Conservation (phyloP, 768 basidiomycete species). For the Termitomyces sp. region DNA sequence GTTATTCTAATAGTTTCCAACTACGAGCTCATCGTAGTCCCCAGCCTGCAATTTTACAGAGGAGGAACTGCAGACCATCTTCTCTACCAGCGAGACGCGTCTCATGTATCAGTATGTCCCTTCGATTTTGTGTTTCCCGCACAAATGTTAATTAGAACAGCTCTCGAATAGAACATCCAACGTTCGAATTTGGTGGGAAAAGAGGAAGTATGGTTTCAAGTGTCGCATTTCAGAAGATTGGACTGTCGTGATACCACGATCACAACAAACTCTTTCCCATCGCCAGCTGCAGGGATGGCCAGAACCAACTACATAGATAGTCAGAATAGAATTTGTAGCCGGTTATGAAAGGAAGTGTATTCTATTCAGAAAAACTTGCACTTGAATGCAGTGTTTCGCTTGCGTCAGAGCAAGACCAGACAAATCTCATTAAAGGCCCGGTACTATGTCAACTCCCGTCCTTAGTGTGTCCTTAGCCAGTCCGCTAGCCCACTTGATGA, state of each 20-base stretch:
- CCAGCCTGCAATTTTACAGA: constrained; percentile 84
- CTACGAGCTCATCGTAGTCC: neutral
- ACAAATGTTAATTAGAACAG: constrained; percentile 27
- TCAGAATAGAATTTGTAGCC: neutral
- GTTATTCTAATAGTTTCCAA: constrained; percentile 17
- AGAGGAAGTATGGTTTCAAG: constrained; percentile 66
- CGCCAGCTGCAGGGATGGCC: too few relatives aligned
- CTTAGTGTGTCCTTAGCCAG: constrained; percentile 68
- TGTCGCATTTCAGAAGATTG: constrained; percentile 57
- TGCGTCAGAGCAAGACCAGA: neutral
- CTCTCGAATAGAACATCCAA: constrained; percentile 68
- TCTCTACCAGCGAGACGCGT: constrained; percentile 40
- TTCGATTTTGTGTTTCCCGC: neutral
- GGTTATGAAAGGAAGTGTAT: neutral
- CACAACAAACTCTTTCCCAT: neutral
- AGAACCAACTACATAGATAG: neutral
- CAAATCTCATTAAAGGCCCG: constrained; percentile 19
- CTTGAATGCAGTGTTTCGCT: too few relatives aligned
- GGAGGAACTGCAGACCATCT: constrained; percentile 56
- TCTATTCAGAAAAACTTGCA: neutral
- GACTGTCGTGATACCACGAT: constrained; percentile 1
- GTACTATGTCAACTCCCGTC: constrained; percentile 53
- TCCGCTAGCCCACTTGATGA: constrained; percentile 62
- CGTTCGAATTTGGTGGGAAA: constrained; percentile 72
- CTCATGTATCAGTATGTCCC: constrained; percentile 60